phyloP scores from a whole-genome alignment of 1,284 basidiomycete genomes.

The Heterobasidion irregulare region DNA sequence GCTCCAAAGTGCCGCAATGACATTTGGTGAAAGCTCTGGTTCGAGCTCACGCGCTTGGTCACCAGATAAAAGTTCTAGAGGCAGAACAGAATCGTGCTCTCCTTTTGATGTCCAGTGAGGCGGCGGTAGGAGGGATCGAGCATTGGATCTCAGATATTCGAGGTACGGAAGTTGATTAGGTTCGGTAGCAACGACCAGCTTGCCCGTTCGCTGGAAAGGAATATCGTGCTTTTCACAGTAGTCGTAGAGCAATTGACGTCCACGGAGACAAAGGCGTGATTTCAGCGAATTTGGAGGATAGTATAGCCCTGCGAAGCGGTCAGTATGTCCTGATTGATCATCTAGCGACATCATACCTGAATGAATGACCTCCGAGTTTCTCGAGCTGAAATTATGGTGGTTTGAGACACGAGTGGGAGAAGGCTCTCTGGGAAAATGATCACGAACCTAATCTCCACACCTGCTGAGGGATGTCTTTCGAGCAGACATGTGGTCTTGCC shows the following conservation, averaged over 20 bases:
- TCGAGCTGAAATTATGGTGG: constrained; percentile 48
- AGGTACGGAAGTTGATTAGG: constrained; percentile 62
- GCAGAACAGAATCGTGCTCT: constrained; percentile 34
- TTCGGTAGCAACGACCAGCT: constrained; percentile 75
- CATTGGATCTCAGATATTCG: constrained; percentile 59
- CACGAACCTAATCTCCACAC: constrained; percentile 77
- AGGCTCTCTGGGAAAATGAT: neutral
- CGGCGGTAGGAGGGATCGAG: constrained; percentile 38
- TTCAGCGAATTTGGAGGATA: constrained; percentile 87
- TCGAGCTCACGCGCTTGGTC: constrained; percentile 73
- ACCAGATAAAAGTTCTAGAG: constrained; percentile 64
- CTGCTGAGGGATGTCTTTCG: constrained; percentile 68
- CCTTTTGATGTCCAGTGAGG: constrained; percentile 7
- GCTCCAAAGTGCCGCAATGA: constrained; percentile 72
- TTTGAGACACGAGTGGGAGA: neutral
- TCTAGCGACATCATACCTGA: constrained; percentile 44
- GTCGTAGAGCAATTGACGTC: constrained; percentile 79
- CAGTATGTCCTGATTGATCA: constrained; percentile 1
- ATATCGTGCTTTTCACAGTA: constrained; percentile 64
- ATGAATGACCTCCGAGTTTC: constrained; percentile 96
- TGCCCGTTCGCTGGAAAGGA: constrained; percentile 72
- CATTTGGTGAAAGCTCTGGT: constrained; percentile 69
- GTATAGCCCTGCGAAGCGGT: constrained; percentile 46
- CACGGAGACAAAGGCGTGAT: constrained; percentile 81
- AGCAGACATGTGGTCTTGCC: constrained; percentile 77